Evolutionary conservation across 768 basidiomycete species (phyloP), one percentile per base, ranked within the genome.

Genomic region (Exsudoporus frostii): DNA sequence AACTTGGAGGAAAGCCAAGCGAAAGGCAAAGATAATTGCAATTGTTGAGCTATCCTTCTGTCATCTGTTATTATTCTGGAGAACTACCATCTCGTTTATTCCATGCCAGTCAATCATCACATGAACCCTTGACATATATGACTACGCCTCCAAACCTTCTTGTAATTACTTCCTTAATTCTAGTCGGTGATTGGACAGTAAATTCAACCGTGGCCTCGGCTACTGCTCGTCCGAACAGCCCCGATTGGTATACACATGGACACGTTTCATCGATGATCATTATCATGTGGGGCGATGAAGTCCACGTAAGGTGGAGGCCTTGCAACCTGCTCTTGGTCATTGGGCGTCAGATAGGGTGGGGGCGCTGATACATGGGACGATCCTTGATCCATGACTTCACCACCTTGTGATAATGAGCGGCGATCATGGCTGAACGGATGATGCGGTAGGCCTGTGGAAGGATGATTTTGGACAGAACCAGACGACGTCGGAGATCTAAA

Each of bases 11-110:
- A 84, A 70, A 83, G 81, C 64, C 73, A 78, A 51, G 61, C 76
- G 22, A 90, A 86, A 73, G 74, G 78, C 58, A 88, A 84, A 72
- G 85, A 89, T 55, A 86, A 82, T 36, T 92, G 90, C 76, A 90
- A 85, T 71, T 93, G 90, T 72, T 92, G 73, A 84, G 63, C 51
- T 42, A 52, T 49, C 20, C 57, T 43, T 45, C 25, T 59, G 33
- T 24, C 57, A 45, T 45, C 25, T 59, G 33, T 52, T 48, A 39
- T 63, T 53, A 48, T 60, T 49, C 52, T 29, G 48, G 54, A 36
- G 45, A 57, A 55, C 45, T 51, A 59, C 55, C 51, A 53, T 53
- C 48, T 58, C 48, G 29, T 48, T 49, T 44, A 57, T 59, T 52
- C 52, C 53, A 57, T 50, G 59, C 29, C 10, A 30, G 25, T 25